Evolutionary conservation across 768 basidiomycete genomes (phyloP).

Genomic region (Pulveroboletus ravenelii): DNA sequence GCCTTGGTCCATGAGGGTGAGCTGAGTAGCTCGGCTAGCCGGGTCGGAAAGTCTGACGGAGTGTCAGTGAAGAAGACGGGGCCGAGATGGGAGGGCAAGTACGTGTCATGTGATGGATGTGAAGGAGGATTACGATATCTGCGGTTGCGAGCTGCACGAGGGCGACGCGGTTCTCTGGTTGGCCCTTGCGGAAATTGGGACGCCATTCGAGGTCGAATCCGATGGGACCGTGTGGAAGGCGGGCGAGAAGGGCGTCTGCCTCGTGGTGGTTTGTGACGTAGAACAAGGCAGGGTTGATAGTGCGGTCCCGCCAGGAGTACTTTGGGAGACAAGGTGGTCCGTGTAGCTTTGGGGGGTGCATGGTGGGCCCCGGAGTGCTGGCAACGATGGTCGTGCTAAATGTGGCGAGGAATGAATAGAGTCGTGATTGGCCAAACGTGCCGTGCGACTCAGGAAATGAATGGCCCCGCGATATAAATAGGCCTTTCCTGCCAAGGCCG

Average conservation of each 20-base stretch:
- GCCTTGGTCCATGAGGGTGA: slow-evolving; percentile 55
- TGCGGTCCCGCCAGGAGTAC: slow-evolving; percentile 21
- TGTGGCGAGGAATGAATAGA: slow-evolving; percentile 15
- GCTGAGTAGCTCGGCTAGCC: slow-evolving; percentile 48
- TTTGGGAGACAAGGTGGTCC: slow-evolving; percentile 2
- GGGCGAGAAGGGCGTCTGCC: slow-evolving; percentile 20
- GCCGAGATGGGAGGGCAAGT: background rate
- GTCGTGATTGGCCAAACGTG: slow-evolving; percentile 21
- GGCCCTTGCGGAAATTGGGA: slow-evolving; percentile 52
- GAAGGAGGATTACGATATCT: slow-evolving; percentile 55
- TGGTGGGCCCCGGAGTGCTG: background rate
- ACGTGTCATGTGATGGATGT: slow-evolving; percentile 57
- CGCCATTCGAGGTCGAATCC: slow-evolving; percentile 85
- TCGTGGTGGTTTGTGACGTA: slow-evolving; percentile 33
- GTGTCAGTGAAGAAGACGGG: slow-evolving; percentile 2
- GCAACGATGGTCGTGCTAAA: slow-evolving; percentile 5
- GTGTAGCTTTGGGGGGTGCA: background rate
- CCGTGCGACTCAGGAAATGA: slow-evolving; percentile 20
- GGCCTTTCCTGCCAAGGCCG: slow-evolving; percentile 26
- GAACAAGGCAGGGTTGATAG: slow-evolving; percentile 18
- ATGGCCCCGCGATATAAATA: slow-evolving; percentile 25
- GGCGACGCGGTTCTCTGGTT: slow-evolving; percentile 60
- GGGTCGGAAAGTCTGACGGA: slow-evolving; percentile 47
- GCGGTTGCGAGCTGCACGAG: slow-evolving; percentile 66
- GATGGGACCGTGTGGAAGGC: slow-evolving; percentile 27